Evolutionary conservation across 2,329 filamentous ascomycete species (phyloP), one percentile per base, ranked within the genome.

Genomic region (Aspergillus clavatus): DNA sequence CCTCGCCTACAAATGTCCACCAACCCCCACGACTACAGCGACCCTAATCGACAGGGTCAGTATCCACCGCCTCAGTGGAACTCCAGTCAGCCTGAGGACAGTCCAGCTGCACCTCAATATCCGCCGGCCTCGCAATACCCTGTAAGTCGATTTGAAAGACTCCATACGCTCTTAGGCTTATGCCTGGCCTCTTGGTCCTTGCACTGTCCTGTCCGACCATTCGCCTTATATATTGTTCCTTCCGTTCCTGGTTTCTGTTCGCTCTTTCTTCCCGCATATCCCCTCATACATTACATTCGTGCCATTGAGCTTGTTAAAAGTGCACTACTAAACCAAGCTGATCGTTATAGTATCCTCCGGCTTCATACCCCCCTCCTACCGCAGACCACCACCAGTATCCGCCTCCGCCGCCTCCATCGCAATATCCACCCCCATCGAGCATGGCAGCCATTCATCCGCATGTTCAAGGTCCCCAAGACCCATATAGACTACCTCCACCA

Each of bases 21-120:
- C 62, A 70, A 72, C 55, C 64, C 68, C 50, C 59, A 65, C 60
- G 61, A 65, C 51, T 59, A 48, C 50, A 52, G 56, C 60, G 72
- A 74, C 59, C 65, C 69, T 48, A 65, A 63, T 60, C 69, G 69
- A 49, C 69, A 65, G 61, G 69, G 68, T 59, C 71, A 72, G 59
- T 71, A 72, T 66, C 67, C 69, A 59, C 65, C 66, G 46, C 65
- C 64, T 45, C 66, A 66, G 51, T 70, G 69, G 68, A 63, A 61
- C 60, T 53, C 59, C 54, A 59, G 57, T 57, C 67, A 66, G 56
- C 57, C 62, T 50, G 65, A 67, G 51, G 67, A 66, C 44, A 62
- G 69, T 52, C 62, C 66, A 48, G 53, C 63, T 51, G 52, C 65
- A 40, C 49, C 59, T 45, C 60, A 64, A 43, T 67, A 66, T 53